Conservation (phyloP, 1,139 yeast species). For the Protomyces arabidopsidicola region DNA sequence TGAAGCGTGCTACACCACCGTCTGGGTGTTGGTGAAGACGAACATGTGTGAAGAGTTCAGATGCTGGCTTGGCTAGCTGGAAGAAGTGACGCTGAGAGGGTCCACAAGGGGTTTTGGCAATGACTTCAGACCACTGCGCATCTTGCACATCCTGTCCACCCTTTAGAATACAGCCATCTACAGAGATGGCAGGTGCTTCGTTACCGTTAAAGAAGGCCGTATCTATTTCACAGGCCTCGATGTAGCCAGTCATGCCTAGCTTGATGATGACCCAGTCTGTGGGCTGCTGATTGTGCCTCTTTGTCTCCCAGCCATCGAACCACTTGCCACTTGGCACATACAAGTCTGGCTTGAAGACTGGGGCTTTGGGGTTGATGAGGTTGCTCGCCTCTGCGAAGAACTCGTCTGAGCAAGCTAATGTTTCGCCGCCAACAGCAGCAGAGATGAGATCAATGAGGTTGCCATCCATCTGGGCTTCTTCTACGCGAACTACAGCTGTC, state of each 20-base stretch:
- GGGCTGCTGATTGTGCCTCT: slow-evolving; percentile 78
- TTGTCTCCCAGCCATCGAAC: slow-evolving; percentile 67
- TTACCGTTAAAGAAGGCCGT: slow-evolving; percentile 92
- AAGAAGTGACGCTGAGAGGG: slow-evolving; percentile 84
- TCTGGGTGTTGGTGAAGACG: slow-evolving; percentile 90
- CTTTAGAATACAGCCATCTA: slow-evolving; percentile 58
- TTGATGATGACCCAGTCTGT: slow-evolving; percentile 82
- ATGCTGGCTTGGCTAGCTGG: slow-evolving; percentile 51
- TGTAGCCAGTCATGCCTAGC: slow-evolving; percentile 76
- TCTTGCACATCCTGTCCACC: slow-evolving; percentile 38
- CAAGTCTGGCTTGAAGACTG: slow-evolving; percentile 49
- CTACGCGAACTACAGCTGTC: slow-evolving; percentile 11
- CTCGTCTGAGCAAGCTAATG: slow-evolving; percentile 70
- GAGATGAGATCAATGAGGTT: slow-evolving; percentile 60
- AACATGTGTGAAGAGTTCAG: slow-evolving; percentile 67
- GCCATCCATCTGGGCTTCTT: slow-evolving; percentile 7
- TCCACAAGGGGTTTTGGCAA: slow-evolving; percentile 72
- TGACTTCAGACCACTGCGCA: slow-evolving; percentile 62
- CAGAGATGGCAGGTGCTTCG: slow-evolving; percentile 85
- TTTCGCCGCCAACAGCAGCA: slow-evolving; percentile 72
- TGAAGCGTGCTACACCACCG: slow-evolving; percentile 93
- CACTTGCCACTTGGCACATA: slow-evolving; percentile 30
- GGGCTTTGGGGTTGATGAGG: slow-evolving; percentile 71
- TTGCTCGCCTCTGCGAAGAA: slow-evolving; percentile 96
- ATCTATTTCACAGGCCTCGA: slow-evolving; percentile 82